These are phyloP conservation scores for Chrysosporium queenslandicum DNA, from an alignment of 2,329 filamentous ascomycete genomes.

Conservation along the genomic window DNA sequence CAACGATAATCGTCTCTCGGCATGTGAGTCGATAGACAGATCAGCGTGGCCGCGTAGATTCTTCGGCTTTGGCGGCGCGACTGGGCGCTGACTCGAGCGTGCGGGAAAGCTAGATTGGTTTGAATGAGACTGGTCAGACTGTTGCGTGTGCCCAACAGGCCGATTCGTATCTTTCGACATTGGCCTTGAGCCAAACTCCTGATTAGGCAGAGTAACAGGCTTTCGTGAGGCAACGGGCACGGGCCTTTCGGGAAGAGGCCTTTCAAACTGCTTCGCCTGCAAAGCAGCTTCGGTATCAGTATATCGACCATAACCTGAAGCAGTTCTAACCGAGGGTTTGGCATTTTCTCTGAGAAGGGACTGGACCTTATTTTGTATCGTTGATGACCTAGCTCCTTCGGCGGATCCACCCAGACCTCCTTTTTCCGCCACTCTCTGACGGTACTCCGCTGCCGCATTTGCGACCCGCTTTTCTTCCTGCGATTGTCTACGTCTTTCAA, in stretches of 20 bases:
- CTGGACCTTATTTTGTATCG: slow-evolving; percentile 86
- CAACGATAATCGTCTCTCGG: not conserved
- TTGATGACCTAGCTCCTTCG: slow-evolving; percentile 57
- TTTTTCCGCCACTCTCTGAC: slow-evolving; percentile 58
- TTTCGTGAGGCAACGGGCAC: slow-evolving; percentile 11
- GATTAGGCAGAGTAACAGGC: slow-evolving; percentile 5
- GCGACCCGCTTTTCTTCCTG: slow-evolving; percentile 87
- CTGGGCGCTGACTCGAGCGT: slow-evolving; percentile 35
- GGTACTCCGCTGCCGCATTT: slow-evolving; percentile 79
- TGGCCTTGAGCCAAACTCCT: slow-evolving; percentile 7
- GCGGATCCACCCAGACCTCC: slow-evolving; percentile 40
- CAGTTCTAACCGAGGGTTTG: slow-evolving; percentile 56
- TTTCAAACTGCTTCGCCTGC: slow-evolving; percentile 31
- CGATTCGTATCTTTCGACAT: slow-evolving; percentile 10
- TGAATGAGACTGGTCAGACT: slow-evolving; percentile 16
- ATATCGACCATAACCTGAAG: slow-evolving; percentile 82
- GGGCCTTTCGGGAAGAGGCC: slow-evolving; percentile 17
- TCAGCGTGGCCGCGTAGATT: slow-evolving; percentile 35
- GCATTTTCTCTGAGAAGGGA: slow-evolving; percentile 71
- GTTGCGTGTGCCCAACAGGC: not conserved
- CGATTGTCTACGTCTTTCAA: slow-evolving; percentile 69
- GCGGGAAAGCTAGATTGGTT: slow-evolving; percentile 20
- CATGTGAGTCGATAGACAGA: not conserved
- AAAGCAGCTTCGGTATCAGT: slow-evolving; percentile 46
- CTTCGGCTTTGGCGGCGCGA: slow-evolving; percentile 52